Base-by-base conservation (phyloP, 2,329 filamentous ascomycete genomes). In the Fusarium sp. region DNA sequence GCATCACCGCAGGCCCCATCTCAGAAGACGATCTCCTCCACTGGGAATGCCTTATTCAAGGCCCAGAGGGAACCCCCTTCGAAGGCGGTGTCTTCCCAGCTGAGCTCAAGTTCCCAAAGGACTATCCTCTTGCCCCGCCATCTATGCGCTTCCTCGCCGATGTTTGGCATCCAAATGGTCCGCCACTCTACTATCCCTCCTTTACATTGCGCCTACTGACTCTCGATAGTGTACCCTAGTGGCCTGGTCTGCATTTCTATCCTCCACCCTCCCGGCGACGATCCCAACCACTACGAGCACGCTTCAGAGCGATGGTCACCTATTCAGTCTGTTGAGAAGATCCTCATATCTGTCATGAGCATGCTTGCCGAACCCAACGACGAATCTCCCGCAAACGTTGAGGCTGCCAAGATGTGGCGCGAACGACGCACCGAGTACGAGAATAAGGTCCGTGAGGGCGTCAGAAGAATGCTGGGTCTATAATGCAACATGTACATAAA, bases 231-330 rank as follows among this genome's bases (percentile, higher is more conserved):
- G 53, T 98, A 98, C 79, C 88, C 91, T 16, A 95, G 91, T 78
- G 95, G 95, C 69, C 88, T 95, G 18, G 96, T 98, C 74, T 98
- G 95, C 83, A 98, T 98, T 76, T 97, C 93, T n/a, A 98, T 98
- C 82, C 89, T 98, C 3, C 95, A 98, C 80, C 91, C 95, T 4
- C 95, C 95, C 4, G 95, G 96, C 75, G 95, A 98, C 82, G 95
- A 98, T 80, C 96, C 96, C 56, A 97, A 97, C 83, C 94, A 97
- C 84, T 98, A 98, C 86, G 95, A 98, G 81, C 92, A 95, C 74
- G 95, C 96, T 9, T 94, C 92, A 2, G 96, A 98, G 83, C 90
- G 95, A 68, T 98, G 95, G 95, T 95, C 92, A 30, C 95, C 95
- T 13, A 97, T 98, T 67, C 96, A 98, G 83, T 96, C 92, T 62